phyloP scores from a whole-genome alignment of 768 basidiomycete genomes.

The Kwoniella mangroviensis region DNA sequence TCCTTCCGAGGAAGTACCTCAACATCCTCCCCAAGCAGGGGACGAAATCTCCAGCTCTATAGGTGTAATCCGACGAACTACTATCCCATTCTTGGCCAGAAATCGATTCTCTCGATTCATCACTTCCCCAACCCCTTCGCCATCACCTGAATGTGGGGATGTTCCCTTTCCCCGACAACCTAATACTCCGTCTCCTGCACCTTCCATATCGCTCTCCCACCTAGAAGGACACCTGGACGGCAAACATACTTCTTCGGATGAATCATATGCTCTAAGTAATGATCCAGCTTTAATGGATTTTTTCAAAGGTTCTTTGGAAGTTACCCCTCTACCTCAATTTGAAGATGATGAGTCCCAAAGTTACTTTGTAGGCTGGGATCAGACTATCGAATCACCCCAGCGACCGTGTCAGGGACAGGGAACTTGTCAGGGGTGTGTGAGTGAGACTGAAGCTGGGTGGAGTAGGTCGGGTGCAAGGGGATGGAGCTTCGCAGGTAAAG shows the following conservation, averaged over 20 bases:
- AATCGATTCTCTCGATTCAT: slow-evolving; percentile 11
- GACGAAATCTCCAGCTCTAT: neutral
- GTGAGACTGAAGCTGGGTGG: slow-evolving; percentile 14
- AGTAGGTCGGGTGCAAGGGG: neutral
- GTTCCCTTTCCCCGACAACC: slow-evolving; percentile 8
- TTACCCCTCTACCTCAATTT: slow-evolving; percentile 10
- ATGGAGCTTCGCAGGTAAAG: neutral
- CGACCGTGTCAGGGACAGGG: neutral
- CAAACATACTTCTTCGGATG: neutral
- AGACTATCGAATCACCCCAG: neutral
- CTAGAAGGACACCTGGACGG: too few relatives aligned
- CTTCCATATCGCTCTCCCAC: neutral
- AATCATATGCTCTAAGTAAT: neutral
- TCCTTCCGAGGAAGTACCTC: neutral
- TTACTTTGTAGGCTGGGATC: neutral
- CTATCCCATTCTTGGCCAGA: slow-evolving; percentile 13
- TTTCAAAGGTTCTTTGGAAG: slow-evolving; percentile 13
- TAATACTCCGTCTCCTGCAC: neutral
- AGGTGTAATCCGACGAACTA: neutral
- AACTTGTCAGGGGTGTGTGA: slow-evolving; percentile 1
- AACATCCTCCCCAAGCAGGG: neutral
- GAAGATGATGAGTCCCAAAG: neutral
- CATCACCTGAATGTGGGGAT: neutral
- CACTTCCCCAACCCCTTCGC: neutral
- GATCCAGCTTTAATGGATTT: slow-evolving; percentile 15